These are phyloP conservation scores for Coprinopsis sp. DNA, from an alignment of 768 basidiomycete genomes.

Conservation along the genomic window DNA sequence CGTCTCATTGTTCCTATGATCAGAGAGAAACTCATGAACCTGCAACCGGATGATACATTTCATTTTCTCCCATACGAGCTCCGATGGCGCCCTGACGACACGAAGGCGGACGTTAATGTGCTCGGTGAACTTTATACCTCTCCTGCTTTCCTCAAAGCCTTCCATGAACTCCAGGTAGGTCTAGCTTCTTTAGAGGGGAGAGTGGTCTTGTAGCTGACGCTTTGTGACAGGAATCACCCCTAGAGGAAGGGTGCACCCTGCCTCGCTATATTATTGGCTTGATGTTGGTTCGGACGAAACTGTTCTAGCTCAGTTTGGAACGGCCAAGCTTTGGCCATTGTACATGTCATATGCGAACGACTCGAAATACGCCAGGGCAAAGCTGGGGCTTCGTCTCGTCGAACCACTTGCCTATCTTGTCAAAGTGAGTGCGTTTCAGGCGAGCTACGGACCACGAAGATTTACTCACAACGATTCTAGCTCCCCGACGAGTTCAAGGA, in stretches of 20 bases:
- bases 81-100: slow-evolving; percentile 7
- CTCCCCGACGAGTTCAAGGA: slow-evolving; percentile 16
- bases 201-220: not conserved
- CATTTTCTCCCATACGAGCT: slow-evolving; percentile 13
- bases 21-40: not conserved
- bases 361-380: no score
- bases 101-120: slow-evolving; percentile 10
- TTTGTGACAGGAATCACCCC: not conserved
- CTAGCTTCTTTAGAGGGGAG: not conserved
- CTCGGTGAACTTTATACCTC: slow-evolving; percentile 16
- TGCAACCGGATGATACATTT: not conserved
- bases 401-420: slow-evolving; percentile 40
- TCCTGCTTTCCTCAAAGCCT: slow-evolving; percentile 16
- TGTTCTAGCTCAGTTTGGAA: slow-evolving; percentile 24
- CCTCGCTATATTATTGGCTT: slow-evolving; percentile 18
- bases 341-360: no score
- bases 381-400: no score
- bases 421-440: slow-evolving; percentile 23
- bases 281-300: slow-evolving; percentile 32
- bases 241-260: slow-evolving; percentile 7
- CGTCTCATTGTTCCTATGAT: no score
- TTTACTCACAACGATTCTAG: not conserved
- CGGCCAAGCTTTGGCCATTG: no score
- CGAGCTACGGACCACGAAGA: not conserved
- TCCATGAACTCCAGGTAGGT: slow-evolving; percentile 8